Evolutionary conservation across 2,329 filamentous ascomycete species (phyloP), one percentile per base, ranked within the genome.

Genomic region (Diplocarpon rosae): DNA sequence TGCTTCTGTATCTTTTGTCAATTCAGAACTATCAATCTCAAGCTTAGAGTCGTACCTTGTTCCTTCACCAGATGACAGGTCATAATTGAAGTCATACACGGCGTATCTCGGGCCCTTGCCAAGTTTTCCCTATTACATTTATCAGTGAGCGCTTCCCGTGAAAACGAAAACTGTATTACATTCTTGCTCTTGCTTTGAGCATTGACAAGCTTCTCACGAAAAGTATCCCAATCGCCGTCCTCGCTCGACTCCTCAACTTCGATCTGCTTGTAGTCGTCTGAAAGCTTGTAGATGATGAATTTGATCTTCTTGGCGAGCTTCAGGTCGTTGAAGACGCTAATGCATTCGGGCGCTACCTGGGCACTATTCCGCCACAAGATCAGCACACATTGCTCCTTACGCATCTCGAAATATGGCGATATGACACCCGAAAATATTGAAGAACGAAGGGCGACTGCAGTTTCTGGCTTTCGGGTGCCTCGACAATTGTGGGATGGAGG

Each of bases 221-320:
- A 87, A 53, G 60, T 66, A 47, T 83, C 76, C 72, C 78, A 90
- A 66, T 88, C 78, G 55, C 68, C 68, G 57, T 80, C 72, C 50
- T 68, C 69, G 47, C 79, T 83, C 43, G 77, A 73, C 64, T 85
- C 78, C 67, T 90, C 85, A 58, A 92, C 78, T 48, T 84, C 80
- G 63, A 92, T 87, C 69, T 86, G 68, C 69, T 82, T 86, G 75
- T 80, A 79, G 72, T 88, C 76, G 67, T 89, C 83, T 54, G 80
- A 82, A 64, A 92, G 78, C 75, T 88, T 87, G 80, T 77, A 90
- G 73, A 92, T 79, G 70, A 92, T 83, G 75, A 77, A 93, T 70
- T 87, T 89, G 71, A 78, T 73, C 71, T 78, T 79, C 69, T 88
- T 88, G 68, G 69, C 73, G 58, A 88, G 79, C 78, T 90, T 90